Percentiles rank a stretch among this genome's conserved stretches.
These are phyloP conservation scores for Amanita inopinata DNA, from an alignment of 768 basidiomycete species.

Conservation along the genomic window DNA sequence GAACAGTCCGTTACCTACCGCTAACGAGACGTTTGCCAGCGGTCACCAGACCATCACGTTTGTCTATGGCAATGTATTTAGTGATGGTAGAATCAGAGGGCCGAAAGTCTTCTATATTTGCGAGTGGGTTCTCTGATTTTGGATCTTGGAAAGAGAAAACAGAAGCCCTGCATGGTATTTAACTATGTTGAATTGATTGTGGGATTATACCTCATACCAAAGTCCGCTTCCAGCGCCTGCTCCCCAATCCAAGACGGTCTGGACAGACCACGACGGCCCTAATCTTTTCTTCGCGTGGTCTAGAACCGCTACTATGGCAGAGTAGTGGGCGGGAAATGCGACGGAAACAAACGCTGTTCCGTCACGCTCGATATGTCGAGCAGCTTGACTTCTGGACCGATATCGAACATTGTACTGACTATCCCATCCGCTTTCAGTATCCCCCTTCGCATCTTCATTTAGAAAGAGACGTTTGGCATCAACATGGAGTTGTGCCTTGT, in stretches of 20 bases:
- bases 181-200: conserved; percentile 8
- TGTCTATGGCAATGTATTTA: conserved; percentile 70
- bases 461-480: conserved; percentile 69
- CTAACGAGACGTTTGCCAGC: conserved; percentile 58
- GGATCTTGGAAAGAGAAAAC: conserved; percentile 49
- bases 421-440: conserved; percentile 38
- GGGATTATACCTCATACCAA: conserved; percentile 41
- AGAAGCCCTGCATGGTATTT: conserved; percentile 57
- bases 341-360: conserved; percentile 81
- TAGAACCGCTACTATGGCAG: conserved; percentile 69
- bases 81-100: conserved; percentile 42
- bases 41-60: conserved; percentile 55
- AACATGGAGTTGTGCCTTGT: conserved; percentile 53
- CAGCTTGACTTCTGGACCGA: conserved; percentile 47
- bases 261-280: conserved; percentile 48
- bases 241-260: conserved; percentile 76
- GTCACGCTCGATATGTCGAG: conserved; percentile 55
- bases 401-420: conserved; percentile 47
- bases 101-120: conserved; percentile 22
- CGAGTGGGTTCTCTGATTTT: conserved; percentile 13
- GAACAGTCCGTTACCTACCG: conserved; percentile 27
- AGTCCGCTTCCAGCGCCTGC: conserved; percentile 74
- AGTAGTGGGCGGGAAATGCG: conserved; percentile 80
- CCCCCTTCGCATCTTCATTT: conserved; percentile 16
- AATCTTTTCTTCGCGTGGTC: conserved; percentile 55